These are phyloP conservation scores for Talaromyces rugulosus DNA, from an alignment of 2,329 filamentous ascomycete species.

Conservation along the genomic window DNA sequence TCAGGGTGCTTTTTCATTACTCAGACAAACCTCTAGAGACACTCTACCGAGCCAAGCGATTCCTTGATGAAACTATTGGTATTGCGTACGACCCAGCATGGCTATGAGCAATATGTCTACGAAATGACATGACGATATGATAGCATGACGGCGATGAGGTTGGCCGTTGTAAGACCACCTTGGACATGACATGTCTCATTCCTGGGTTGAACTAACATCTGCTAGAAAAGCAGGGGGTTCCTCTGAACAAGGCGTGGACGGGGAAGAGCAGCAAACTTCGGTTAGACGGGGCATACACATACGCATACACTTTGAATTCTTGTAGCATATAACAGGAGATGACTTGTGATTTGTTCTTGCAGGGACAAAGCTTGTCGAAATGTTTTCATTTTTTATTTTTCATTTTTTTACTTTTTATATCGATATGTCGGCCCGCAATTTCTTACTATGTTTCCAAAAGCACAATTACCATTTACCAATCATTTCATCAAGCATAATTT, in stretches of 20 bases:
- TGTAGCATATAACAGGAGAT: neutral
- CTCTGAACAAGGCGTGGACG: too few species aligned
- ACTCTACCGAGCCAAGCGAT: neutral
- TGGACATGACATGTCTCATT: neutral
- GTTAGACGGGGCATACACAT: neutral
- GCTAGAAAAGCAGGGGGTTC: neutral
- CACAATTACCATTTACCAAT: neutral
- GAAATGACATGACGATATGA: neutral
- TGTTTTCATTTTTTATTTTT: too few species aligned
- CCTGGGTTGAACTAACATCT: neutral
- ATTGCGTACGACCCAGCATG: neutral
- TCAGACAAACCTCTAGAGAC: neutral
- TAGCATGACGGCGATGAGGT: neutral
- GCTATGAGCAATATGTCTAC: neutral
- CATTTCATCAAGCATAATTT: neutral
- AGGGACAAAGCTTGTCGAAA: too few species aligned
- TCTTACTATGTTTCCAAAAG: neutral
- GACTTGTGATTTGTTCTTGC: neutral
- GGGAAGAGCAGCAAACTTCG: neutral
- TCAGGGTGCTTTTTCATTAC: neutral
- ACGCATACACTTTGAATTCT: neutral
- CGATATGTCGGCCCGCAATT: neutral
- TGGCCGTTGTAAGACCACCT: neutral
- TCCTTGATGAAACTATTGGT: neutral
- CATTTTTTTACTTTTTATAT: neutral